These are phyloP conservation scores for Starmerella bombicola DNA, from an alignment of 805 yeast genomes.

Conservation along the genomic window DNA sequence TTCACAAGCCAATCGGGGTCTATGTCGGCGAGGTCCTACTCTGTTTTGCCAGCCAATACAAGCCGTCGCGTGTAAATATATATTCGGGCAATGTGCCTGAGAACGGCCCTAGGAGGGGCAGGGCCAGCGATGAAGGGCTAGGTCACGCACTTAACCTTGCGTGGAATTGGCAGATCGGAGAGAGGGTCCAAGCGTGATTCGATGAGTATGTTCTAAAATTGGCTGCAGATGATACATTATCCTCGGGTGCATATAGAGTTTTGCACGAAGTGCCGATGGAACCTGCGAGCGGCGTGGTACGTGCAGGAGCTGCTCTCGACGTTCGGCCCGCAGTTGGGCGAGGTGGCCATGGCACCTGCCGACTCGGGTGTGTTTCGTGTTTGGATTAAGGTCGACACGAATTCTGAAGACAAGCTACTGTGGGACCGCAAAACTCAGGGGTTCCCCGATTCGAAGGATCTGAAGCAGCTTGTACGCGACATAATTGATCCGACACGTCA, in stretches of 20 bases:
- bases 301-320: slow-evolving; percentile 76
- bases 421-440: slow-evolving; percentile 61
- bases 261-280: slow-evolving; percentile 82
- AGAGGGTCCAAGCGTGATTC: too few species aligned
- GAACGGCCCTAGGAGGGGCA: too few species aligned
- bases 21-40: too few species aligned
- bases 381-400: slow-evolving; percentile 33
- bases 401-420: slow-evolving; percentile 28
- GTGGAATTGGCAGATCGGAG: too few species aligned
- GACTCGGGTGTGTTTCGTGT: slow-evolving; percentile 50
- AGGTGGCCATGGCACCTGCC: slow-evolving; percentile 40
- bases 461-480: slow-evolving; percentile 57
- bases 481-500: slow-evolving; percentile 40
- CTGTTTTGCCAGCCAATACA: too few species aligned
- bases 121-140: too few species aligned
- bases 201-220: too few species aligned
- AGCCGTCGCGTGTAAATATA: too few species aligned
- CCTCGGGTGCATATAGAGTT: slow-evolving; percentile 60
- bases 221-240: slow-evolving; percentile 24
- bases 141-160: too few species aligned
- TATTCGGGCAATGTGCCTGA: too few species aligned
- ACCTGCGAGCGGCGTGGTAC: slow-evolving; percentile 78
- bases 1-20: too few species aligned
- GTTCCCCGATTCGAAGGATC: slow-evolving; percentile 73
- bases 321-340: slow-evolving; percentile 46